These are phyloP conservation scores for Lachnellula hyalina DNA, from an alignment of 2,329 filamentous ascomycete genomes.

Conservation along the genomic window DNA sequence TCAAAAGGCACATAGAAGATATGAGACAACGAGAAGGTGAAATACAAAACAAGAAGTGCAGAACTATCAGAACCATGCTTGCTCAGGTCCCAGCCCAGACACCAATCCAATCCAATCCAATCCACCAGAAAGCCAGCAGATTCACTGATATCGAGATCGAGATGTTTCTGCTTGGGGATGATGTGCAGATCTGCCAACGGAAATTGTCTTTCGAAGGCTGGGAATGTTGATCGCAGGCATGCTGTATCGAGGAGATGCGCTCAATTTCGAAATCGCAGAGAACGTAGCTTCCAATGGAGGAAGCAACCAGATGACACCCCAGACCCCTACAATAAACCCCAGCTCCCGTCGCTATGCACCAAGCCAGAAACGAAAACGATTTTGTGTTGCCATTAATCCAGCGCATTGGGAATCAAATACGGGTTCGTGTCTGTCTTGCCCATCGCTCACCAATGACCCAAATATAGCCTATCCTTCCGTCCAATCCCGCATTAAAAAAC, in stretches of 20 bases:
- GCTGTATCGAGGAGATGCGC: not conserved
- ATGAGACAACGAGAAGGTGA: slow-evolving; percentile 11
- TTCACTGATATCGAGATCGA: not conserved
- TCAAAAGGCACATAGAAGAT: slow-evolving; percentile 3
- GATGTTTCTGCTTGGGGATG: not conserved
- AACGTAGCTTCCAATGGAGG: not conserved
- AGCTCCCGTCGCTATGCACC: slow-evolving; percentile 29
- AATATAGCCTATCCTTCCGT: slow-evolving; percentile 23
- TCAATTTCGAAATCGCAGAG: not conserved
- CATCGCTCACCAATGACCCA: slow-evolving; percentile 13
- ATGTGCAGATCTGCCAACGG: not conserved
- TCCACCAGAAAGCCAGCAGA: not conserved
- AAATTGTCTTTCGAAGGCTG: not conserved
- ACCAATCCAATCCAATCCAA: not conserved
- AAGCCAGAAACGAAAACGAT: slow-evolving; percentile 13
- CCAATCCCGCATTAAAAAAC: slow-evolving; percentile 33
- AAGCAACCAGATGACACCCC: slow-evolving; percentile 3
- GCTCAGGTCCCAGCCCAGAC: not conserved
- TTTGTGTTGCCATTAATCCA: slow-evolving; percentile 14
- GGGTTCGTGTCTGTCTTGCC: slow-evolving; percentile 12
- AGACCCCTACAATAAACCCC: slow-evolving; percentile 19
- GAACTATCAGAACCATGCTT: not conserved
- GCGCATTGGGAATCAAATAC: slow-evolving; percentile 13
- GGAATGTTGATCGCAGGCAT: not conserved
- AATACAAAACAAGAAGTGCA: slow-evolving; percentile 12